Base-by-base conservation (phyloP, 2,329 filamentous ascomycete species). In the Cryphonectria naterciae region DNA sequence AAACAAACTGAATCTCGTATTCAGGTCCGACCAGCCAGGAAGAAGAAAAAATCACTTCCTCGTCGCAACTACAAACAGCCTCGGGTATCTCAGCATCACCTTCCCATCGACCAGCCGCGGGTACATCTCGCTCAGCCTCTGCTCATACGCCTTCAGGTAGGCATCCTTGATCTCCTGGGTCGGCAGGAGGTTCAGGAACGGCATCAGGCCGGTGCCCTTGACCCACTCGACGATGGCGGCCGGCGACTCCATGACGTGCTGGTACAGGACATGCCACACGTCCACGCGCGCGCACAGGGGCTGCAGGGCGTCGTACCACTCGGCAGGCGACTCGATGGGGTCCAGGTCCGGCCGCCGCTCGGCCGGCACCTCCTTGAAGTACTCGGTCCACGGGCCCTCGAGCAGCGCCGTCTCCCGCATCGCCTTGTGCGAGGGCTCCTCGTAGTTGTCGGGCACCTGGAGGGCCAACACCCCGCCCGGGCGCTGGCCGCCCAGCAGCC, bases 171-270 rank as follows among this genome's bases (percentile, higher is more conserved):
- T 81, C 2, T 79, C 77, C 4, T 75, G 74, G 1, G 78, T 77
- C 0, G 76, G 74, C 52, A 90, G 79, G 4, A 81, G 79, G 62
- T 88, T 81, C 68, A 90, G 67, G 74, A 83, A 90, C 0, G 88
- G 88, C 74, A 83, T 81, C 74, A 90, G 75, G 0, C 87, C 88
- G 0, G 86, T 88, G 0, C 86, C 85, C 73, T 84, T 85, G 3
- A 90, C 85, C 88, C 88, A 90, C 76, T 89, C 87, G 7, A 89
- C 84, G 58, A 90, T 85, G 1, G 81, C 84, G 17, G 77, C 73
- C 28, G 85, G 85, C 32, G 80, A 81, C 2, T 82, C 79, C 70
- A 90, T 75, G 0, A 83, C 77, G 76, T 90, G 88, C 37, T 84
- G 79, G 73, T 90, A 90, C 56, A 78, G 76, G 1, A 86, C 87